A percentile compares a stretch with the other conserved stretches of the same genome.
Evolutionary conservation across 1,284 basidiomycete genomes (phyloP).

Genomic region (Naganishia cerealis): DNA sequence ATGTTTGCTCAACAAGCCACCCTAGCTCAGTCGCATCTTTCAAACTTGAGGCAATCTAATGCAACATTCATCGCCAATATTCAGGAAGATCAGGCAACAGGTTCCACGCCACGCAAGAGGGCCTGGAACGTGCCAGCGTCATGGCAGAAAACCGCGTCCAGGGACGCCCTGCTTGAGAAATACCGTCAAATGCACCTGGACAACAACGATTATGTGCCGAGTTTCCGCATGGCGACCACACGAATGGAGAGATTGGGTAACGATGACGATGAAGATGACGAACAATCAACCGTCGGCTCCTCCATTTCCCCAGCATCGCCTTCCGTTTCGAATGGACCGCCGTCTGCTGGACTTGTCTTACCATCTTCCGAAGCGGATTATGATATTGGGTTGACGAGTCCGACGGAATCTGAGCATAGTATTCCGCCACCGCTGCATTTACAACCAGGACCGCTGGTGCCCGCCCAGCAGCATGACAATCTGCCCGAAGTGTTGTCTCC

Average conservation of each 20-base stretch:
- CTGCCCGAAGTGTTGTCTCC: constrained; percentile 1
- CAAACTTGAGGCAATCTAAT: constrained; percentile 26
- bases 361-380: not conserved
- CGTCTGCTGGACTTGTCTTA: not conserved
- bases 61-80: constrained; percentile 38
- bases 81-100: constrained; percentile 54
- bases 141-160: constrained; percentile 50
- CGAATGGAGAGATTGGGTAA: constrained; percentile 7
- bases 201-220: constrained; percentile 22
- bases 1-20: constrained; percentile 30
- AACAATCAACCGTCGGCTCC: not conserved
- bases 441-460: constrained; percentile 9
- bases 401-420: not conserved
- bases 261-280: not conserved
- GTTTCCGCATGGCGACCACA: constrained; percentile 19
- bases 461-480: constrained; percentile 5
- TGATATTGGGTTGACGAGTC: not conserved
- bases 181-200: constrained; percentile 22
- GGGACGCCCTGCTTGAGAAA: constrained; percentile 35
- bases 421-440: not conserved
- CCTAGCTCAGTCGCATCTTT: constrained; percentile 26
- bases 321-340: not conserved
- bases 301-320: constrained; percentile 11
- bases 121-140: constrained; percentile 45
- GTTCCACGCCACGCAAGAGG: constrained; percentile 55